Evolutionary conservation across 352 stramenopile genomes (phyloP).

Genomic region (Phytophthora pseudosyringae): DNA sequence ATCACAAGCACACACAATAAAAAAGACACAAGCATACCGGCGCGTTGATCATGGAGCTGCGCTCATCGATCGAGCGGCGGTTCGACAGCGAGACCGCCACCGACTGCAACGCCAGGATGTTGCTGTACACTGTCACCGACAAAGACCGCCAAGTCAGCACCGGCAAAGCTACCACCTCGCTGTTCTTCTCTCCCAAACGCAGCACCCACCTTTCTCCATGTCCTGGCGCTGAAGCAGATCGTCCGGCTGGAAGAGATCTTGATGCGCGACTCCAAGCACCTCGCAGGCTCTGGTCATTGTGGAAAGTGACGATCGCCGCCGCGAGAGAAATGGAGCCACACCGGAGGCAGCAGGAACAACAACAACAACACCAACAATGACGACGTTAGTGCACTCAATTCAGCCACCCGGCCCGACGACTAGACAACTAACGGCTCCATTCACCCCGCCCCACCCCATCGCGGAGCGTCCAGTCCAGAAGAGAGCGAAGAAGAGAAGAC

Average conservation of each 20-base stretch:
- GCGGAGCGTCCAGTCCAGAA: not conserved
- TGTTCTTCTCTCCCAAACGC: not conserved
- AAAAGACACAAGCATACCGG: conserved; percentile 27
- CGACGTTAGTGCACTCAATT: conserved; percentile 21
- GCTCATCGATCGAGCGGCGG: conserved; percentile 81
- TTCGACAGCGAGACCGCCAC: conserved; percentile 79
- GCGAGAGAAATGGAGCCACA: conserved; percentile 18
- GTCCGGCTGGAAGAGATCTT: conserved; percentile 76
- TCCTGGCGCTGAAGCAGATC: conserved; percentile 67
- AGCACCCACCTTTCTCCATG: conserved; percentile 68
- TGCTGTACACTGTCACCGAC: conserved; percentile 69
- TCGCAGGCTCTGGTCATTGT: conserved; percentile 64
- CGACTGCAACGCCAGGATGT: conserved; percentile 77
- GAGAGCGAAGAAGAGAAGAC: not conserved
- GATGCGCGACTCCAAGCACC: conserved; percentile 57
- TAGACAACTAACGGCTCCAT: conserved; percentile 13
- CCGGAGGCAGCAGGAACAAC: conserved; percentile 1
- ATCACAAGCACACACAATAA: conserved; percentile 7
- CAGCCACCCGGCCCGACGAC: conserved; percentile 10
- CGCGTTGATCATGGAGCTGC: conserved; percentile 60
- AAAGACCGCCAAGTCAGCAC: conserved; percentile 11
- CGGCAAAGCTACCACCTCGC: not conserved
- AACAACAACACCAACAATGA: conserved; percentile 1
- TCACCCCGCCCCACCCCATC: not conserved
- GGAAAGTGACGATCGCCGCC: not conserved